Conservation (phyloP, 768 basidiomycete species). For the Trametopsis cervina region DNA sequence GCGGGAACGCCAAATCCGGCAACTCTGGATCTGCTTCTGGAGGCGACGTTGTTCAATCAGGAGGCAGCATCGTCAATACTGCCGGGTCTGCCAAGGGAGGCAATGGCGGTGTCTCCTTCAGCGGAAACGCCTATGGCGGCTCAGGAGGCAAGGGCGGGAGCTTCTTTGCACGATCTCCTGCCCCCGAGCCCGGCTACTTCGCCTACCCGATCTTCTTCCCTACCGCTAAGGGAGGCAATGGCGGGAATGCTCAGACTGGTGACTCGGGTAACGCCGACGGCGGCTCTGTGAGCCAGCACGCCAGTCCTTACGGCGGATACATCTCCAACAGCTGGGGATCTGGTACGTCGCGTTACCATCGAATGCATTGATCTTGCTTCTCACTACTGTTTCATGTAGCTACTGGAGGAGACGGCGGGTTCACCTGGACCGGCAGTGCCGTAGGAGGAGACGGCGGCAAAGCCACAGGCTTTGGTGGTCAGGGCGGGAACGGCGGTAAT, state of each 20-base stretch:
- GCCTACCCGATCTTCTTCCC: too few species aligned
- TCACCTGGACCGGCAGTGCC: conserved; percentile 2
- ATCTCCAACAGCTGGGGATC: too few species aligned
- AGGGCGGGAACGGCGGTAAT: conserved; percentile 5
- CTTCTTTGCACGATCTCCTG: too few species aligned
- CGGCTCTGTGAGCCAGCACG: conserved; percentile 1
- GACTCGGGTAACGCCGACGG: conserved; percentile 6
- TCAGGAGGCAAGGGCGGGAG: neutral
- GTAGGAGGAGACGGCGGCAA: too few species aligned
- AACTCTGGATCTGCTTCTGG: conserved; percentile 2
- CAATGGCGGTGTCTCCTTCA: conserved; percentile 1
- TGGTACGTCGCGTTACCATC: too few species aligned
- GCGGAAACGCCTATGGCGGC: conserved; percentile 1
- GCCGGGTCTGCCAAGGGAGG: neutral
- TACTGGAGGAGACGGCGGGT: conserved; percentile 3
- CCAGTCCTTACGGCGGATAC: neutral
- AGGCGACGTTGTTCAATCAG: neutral
- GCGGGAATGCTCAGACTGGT: conserved; percentile 4
- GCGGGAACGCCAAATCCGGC: conserved; percentile 1
- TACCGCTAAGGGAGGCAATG: neutral
- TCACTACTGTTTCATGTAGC: neutral
- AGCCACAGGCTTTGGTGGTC: neutral
- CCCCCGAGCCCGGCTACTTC: too few species aligned
- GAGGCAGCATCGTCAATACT: neutral
- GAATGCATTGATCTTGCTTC: neutral